These are phyloP conservation scores for Dryadomyces sulphureus DNA, from an alignment of 2,329 filamentous ascomycete species.

Conservation along the genomic window DNA sequence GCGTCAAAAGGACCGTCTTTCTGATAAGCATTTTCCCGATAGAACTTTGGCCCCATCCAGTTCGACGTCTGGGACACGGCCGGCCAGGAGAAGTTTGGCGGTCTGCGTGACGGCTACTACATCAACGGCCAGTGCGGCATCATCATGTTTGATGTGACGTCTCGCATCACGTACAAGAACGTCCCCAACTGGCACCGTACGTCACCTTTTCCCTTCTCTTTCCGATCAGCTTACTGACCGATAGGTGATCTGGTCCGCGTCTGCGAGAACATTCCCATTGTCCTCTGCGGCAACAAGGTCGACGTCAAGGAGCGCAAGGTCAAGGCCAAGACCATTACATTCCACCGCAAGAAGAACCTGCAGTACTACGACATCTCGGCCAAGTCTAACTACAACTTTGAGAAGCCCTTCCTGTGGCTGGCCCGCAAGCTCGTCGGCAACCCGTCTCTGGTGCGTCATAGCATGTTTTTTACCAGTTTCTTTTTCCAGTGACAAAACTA, in stretches of 20 bases:
- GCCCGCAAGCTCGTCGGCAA: slow-evolving; percentile 97
- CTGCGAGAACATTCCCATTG: slow-evolving; percentile 98
- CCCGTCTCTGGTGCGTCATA: slow-evolving; percentile 53
- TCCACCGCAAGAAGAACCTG: slow-evolving; percentile 99
- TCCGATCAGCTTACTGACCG: not conserved
- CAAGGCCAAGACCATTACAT: slow-evolving; percentile 99
- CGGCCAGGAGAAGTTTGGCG: slow-evolving; percentile 98
- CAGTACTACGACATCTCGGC: slow-evolving; percentile 99
- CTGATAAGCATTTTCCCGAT: too few species aligned
- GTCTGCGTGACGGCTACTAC: slow-evolving; percentile 99
- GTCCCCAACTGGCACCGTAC: slow-evolving; percentile 99
- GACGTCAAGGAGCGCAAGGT: slow-evolving; percentile 99
- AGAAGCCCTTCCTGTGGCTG: slow-evolving; percentile 99
- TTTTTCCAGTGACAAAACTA: not conserved
- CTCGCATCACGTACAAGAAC: slow-evolving; percentile 99
- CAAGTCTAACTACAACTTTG: slow-evolving; percentile 99
- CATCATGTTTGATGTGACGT: slow-evolving; percentile 99
- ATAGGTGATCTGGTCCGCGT: slow-evolving; percentile 94
- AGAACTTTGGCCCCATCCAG: slow-evolving; percentile 91
- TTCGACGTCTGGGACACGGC: slow-evolving; percentile 99
- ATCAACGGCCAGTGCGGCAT: slow-evolving; percentile 99
- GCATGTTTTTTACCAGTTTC: slow-evolving; percentile 8
- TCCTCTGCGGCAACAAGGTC: slow-evolving; percentile 98
- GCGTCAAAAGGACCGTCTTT: too few species aligned
- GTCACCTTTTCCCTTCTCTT: slow-evolving; percentile 22